Evolutionary conservation across 441 rosid genomes (phyloP), one percentile per base, ranked within the genome.

Genomic region (Arabidopsis hybrid): DNA sequence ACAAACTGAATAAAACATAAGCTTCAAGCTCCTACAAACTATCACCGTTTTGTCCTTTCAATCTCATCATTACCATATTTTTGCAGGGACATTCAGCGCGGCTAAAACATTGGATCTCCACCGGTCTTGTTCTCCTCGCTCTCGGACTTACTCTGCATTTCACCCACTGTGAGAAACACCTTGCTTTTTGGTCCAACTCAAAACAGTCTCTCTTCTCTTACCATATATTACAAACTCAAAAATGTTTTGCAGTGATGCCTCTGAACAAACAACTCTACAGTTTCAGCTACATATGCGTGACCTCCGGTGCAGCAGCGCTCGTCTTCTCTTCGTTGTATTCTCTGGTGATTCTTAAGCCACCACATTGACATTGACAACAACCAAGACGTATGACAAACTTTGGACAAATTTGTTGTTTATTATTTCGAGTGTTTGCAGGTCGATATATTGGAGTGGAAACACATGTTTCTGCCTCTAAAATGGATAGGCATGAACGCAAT

Each of bases 401-500:
- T 57, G 42, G 12, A 12, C 26, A 32, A 69, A 3, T 32, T 42
- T 4, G 4, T 60, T 34, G 26, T 40, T 38, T 61, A n/a, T 11
- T 38, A 0, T 34, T 8, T 26, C 7, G n/a, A n/a, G 56, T 2
- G 26, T 5, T 67, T 45, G 38, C 80, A 91, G 93, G 95, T 91
- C 35, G 95, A 91, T 69, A 59, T 88, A n/a, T 60, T 79, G 84
- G 82, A 58, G 62, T 67, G 81, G 74, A 81, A 76, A 67, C 68
- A 16, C 51, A 18, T 82, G 10, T 89, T 90, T 78, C 82, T 86
- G 39, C 93, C 94, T 43, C 72, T 94, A 4, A 62, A 86, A 80
- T 91, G 98, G 97, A 94, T 91, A 36, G 97, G 98, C 59, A 88
- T 89, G 98, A 94, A 91, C 40, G 93, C 96, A 1, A 91, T 94